These are phyloP conservation scores for Rubia yunnanensis DNA, from an alignment of 257 asterid genomes.

Conservation along the genomic window DNA sequence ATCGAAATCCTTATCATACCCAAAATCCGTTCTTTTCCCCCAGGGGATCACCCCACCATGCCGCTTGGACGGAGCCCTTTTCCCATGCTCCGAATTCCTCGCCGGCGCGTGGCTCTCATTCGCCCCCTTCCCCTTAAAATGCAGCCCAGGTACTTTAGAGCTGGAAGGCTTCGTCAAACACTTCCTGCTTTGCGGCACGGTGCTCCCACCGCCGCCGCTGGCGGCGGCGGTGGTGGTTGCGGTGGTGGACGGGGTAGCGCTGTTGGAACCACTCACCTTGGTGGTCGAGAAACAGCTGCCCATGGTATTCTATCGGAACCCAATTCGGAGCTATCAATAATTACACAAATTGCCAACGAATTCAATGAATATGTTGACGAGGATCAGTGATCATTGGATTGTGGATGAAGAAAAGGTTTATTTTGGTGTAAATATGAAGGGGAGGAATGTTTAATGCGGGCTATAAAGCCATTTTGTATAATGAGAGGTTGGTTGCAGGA, in stretches of 20 bases:
- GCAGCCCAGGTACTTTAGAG: conserved; percentile 4
- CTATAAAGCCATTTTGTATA: conserved; percentile 4
- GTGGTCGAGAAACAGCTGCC: conserved; percentile 72
- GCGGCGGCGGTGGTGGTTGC: conserved; percentile 19
- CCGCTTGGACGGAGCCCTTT: conserved; percentile 40
- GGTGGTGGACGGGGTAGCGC: conserved; percentile 24
- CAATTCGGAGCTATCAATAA: not conserved
- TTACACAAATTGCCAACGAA: not conserved
- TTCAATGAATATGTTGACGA: not conserved
- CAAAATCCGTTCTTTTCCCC: conserved; percentile 95
- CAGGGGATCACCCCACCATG: conserved; percentile 65
- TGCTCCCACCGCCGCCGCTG: conserved; percentile 8
- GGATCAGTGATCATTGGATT: conserved; percentile 1
- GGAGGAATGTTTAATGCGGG: conserved; percentile 21
- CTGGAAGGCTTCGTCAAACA: conserved; percentile 5
- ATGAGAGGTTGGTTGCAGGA: conserved; percentile 37
- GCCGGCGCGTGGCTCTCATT: conserved; percentile 30
- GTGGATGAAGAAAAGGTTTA: not conserved
- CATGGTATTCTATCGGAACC: conserved; percentile 17
- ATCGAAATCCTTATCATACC: conserved; percentile 87
- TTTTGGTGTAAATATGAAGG: conserved; percentile 8
- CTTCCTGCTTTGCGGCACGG: conserved; percentile 8
- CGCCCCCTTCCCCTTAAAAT: conserved; percentile 10
- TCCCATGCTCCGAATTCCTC: conserved; percentile 32
- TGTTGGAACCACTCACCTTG: conserved; percentile 59